Conservation (phyloP, 352 stramenopile species). For the Globisporangium spinosum region DNA sequence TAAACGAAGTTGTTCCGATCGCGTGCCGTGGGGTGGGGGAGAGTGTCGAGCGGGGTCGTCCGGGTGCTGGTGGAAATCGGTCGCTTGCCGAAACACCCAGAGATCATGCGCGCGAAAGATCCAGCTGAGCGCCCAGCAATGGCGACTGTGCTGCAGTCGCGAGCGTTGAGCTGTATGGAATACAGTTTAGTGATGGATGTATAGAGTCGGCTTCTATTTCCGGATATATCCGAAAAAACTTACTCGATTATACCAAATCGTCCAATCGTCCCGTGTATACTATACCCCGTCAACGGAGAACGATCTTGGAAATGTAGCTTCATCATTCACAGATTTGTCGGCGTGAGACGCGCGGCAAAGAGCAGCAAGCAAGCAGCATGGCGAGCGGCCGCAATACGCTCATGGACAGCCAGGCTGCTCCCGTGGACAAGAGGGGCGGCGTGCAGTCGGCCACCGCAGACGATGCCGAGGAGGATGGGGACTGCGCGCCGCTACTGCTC, state of each 20-base stretch:
- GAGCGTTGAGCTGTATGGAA: no score
- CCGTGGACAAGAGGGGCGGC: no score
- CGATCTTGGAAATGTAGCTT: background rate
- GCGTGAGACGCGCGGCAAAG: background rate
- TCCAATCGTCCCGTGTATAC: background rate
- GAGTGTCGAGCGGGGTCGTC: background rate
- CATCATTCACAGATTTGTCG: background rate
- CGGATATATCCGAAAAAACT: no score
- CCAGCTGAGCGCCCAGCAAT: background rate
- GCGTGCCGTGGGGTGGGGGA: background rate
- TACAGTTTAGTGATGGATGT: no score
- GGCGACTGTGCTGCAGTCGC: background rate
- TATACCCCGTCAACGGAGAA: background rate
- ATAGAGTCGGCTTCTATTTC: no score
- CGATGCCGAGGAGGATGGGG: background rate
- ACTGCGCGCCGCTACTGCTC: background rate
- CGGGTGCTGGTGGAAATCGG: background rate
- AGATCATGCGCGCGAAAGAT: background rate
- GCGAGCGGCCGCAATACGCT: no score
- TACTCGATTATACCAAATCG: background rate
- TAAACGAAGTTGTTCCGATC: no score
- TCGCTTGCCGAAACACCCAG: background rate
- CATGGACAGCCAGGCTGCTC: background rate
- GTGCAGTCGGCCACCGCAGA: background rate
- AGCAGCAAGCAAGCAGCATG: background rate